Percentiles rank a stretch among this genome's conserved stretches.
Evolutionary conservation across 1,139 yeast species (phyloP).

Genomic region (Magnusiomyces tetraspermus): DNA sequence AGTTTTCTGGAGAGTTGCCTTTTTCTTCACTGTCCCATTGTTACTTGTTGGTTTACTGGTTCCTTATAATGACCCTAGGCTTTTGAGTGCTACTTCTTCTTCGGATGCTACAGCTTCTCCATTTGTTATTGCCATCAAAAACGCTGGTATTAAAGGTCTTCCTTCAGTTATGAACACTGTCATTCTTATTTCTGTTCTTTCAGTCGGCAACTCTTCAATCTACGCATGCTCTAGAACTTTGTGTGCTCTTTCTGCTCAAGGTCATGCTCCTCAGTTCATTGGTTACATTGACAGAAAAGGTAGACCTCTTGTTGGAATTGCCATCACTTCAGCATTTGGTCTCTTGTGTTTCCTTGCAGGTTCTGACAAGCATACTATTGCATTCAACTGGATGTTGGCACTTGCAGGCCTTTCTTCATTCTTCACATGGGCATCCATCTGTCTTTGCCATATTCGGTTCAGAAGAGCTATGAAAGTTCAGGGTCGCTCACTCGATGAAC

Average conservation of each 20-base stretch:
- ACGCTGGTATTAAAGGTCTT: slow-evolving; percentile 50
- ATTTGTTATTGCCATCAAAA: slow-evolving; percentile 57
- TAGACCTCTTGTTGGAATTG: slow-evolving; percentile 64
- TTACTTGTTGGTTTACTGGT: slow-evolving; percentile 55
- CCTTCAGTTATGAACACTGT: slow-evolving; percentile 69
- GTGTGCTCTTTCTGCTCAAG: slow-evolving; percentile 72
- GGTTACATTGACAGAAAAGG: slow-evolving; percentile 69
- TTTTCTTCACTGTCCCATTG: slow-evolving; percentile 54
- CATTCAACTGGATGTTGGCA: slow-evolving; percentile 73
- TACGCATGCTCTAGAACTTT: slow-evolving; percentile 75
- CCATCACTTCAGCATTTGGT: slow-evolving; percentile 50
- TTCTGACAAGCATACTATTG: slow-evolving; percentile 59
- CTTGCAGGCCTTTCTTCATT: slow-evolving; percentile 72
- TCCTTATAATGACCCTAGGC: slow-evolving; percentile 46
- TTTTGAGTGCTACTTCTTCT: slow-evolving; percentile 37
- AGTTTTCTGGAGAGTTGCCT: slow-evolving; percentile 61
- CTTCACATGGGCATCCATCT: slow-evolving; percentile 74
- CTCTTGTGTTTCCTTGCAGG: slow-evolving; percentile 59
- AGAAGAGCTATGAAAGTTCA: slow-evolving; percentile 61
- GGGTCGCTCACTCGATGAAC: slow-evolving; percentile 55
- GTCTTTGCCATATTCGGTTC: slow-evolving; percentile 67
- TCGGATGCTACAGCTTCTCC: slow-evolving; percentile 60
- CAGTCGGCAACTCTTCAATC: slow-evolving; percentile 69
- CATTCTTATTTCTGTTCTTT: slow-evolving; percentile 57
- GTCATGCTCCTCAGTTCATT: slow-evolving; percentile 64